Conservation (phyloP, 2,329 filamentous ascomycete genomes). For the Colletotrichum agaves region DNA sequence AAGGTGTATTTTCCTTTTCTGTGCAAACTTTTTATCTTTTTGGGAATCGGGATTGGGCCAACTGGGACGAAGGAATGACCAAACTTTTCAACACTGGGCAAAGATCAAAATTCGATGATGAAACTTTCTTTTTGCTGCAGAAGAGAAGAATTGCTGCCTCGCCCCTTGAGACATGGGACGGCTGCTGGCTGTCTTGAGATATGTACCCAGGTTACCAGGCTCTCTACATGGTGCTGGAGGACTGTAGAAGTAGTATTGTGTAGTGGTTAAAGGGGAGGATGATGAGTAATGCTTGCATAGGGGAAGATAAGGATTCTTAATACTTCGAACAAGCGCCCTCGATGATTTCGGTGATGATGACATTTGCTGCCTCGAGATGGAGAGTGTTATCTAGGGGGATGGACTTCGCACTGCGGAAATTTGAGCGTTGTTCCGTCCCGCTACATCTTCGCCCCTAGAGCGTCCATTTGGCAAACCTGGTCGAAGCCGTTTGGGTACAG, state of each 20-base stretch:
- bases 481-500: no score
- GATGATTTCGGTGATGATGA: background rate
- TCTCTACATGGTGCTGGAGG: background rate
- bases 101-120: conserved; percentile 28
- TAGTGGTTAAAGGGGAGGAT: background rate
- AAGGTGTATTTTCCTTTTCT: conserved; percentile 30
- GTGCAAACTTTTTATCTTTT: background rate
- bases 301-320: background rate
- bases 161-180: no score
- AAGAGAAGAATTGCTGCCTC: background rate
- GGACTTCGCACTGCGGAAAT: no score
- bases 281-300: background rate
- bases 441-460: no score
- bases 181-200: no score
- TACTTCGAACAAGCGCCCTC: background rate
- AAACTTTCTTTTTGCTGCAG: conserved; percentile 7
- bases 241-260: background rate
- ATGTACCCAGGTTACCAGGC: background rate
- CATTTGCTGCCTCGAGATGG: background rate
- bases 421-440: no score
- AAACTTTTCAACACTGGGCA: conserved; percentile 19
- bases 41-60: conserved; percentile 24
- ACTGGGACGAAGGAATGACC: conserved; percentile 32
- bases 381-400: no score
- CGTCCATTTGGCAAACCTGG: no score